Percentiles rank a stretch among this genome's conserved stretches.
Evolutionary conservation across 352 stramenopile genomes (phyloP).

Genomic region (Phytopythium cucurbitacearum): DNA sequence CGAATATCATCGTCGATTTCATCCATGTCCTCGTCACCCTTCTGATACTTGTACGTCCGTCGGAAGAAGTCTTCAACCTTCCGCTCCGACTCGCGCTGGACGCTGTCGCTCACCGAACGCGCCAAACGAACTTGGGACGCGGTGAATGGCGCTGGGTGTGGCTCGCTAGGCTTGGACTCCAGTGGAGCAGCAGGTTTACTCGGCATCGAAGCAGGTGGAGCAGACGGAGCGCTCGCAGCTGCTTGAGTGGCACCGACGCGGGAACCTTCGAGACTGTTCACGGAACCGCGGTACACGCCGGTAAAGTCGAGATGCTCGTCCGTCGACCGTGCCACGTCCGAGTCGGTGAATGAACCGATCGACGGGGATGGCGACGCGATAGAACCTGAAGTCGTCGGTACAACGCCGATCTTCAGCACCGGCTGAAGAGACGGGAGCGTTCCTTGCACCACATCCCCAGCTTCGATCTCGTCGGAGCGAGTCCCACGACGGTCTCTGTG

Average conservation of each 20-base stretch:
- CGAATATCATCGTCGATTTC: slow-evolving; percentile 17
- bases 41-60: slow-evolving; percentile 23
- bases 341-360: slow-evolving; percentile 14
- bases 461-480: slow-evolving; percentile 23
- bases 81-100: slow-evolving; percentile 30
- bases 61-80: slow-evolving; percentile 53
- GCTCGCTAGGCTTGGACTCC: not conserved
- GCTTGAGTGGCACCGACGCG: not conserved
- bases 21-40: slow-evolving; percentile 14
- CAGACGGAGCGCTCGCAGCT: not conserved
- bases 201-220: too few relatives aligned
- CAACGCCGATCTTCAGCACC: slow-evolving; percentile 19
- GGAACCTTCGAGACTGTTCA: slow-evolving; percentile 19
- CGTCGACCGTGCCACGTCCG: slow-evolving; percentile 8
- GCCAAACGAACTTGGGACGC: slow-evolving; percentile 10
- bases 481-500: slow-evolving; percentile 4
- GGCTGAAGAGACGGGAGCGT: slow-evolving; percentile 11
- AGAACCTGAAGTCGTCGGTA: slow-evolving; percentile 1
- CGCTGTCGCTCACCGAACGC: slow-evolving; percentile 27
- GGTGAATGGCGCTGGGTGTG: not conserved
- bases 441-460: slow-evolving; percentile 16
- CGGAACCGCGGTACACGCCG: slow-evolving; percentile 37
- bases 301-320: slow-evolving; percentile 48
- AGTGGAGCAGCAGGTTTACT: too few relatives aligned
- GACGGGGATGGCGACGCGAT: slow-evolving; percentile 15